Percentiles rank a stretch among this genome's conserved stretches.
Conservation (phyloP, 139 green algal species). For the Limnomonas spitsbergensis region DNA sequence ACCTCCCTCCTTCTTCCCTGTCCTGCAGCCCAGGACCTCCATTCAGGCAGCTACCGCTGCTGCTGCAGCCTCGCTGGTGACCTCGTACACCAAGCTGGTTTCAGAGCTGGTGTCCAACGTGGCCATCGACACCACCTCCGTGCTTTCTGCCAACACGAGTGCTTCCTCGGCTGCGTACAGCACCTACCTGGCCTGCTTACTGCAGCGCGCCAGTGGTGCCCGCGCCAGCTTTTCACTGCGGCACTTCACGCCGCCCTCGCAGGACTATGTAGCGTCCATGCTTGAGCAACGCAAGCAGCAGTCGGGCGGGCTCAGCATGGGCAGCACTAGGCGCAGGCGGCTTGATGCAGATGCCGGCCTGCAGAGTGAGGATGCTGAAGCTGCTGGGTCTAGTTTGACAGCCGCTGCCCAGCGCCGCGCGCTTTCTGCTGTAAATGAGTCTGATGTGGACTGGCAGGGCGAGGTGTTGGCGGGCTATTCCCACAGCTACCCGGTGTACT, state of each 20-base stretch:
- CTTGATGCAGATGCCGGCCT: too few relatives aligned
- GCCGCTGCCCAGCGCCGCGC: too few relatives aligned
- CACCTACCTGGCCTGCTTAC: slow-evolving; percentile 20
- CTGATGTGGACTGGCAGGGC: too few relatives aligned
- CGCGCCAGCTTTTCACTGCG: neutral
- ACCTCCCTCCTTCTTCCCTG: neutral
- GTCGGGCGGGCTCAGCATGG: too few relatives aligned
- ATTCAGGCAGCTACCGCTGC: neutral
- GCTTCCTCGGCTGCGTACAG: neutral
- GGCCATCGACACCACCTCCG: neutral
- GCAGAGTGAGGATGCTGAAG: too few relatives aligned
- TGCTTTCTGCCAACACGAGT: neutral
- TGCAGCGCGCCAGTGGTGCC: slow-evolving; percentile 10
- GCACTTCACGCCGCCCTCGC: neutral
- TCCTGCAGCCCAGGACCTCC: neutral
- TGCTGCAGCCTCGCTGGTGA: neutral
- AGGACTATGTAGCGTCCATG: neutral
- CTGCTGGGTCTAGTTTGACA: too few relatives aligned
- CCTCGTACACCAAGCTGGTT: neutral
- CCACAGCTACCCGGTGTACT: neutral
- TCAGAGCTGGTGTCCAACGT: neutral
- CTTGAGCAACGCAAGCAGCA: too few relatives aligned
- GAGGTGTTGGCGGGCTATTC: neutral
- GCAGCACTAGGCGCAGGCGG: too few relatives aligned
- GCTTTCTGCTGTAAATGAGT: too few relatives aligned